phyloP scores from a whole-genome alignment of 2,329 filamentous ascomycete species.

The Dothistroma pini region DNA sequence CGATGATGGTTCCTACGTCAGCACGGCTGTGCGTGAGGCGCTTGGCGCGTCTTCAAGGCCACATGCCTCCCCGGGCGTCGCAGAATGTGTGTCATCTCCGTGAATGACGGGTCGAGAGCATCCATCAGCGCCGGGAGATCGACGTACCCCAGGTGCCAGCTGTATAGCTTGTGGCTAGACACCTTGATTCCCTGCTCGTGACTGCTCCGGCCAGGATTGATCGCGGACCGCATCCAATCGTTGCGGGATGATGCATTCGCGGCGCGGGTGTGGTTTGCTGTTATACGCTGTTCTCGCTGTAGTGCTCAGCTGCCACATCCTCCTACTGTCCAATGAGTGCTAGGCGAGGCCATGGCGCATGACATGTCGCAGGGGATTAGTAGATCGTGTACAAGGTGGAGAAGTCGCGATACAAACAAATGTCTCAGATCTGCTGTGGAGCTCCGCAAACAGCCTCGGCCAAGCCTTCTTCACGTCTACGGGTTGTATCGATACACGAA shows the following conservation, averaged over 20 bases:
- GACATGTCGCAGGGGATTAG: background rate
- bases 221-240: background rate
- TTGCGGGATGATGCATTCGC: background rate
- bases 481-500: background rate
- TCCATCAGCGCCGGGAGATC: background rate
- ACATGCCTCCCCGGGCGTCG: background rate
- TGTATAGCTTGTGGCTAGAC: too few relatives aligned
- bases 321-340: background rate
- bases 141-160: background rate
- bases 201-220: background rate
- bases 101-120: background rate
- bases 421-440: background rate
- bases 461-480: background rate
- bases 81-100: background rate
- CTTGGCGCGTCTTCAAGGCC: background rate
- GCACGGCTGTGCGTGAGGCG: background rate
- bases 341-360: background rate
- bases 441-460: background rate
- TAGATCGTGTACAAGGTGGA: constrained; percentile 1
- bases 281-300: background rate
- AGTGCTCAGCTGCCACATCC: background rate
- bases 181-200: background rate
- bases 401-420: background rate
- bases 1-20: constrained; percentile 4
- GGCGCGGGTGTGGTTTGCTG: background rate